A percentile compares a stretch with the other conserved stretches of the same genome.
These are phyloP conservation scores for Linderina pennispora DNA, from an alignment of 192 early-diverging fungal genomes.

Conservation along the genomic window DNA sequence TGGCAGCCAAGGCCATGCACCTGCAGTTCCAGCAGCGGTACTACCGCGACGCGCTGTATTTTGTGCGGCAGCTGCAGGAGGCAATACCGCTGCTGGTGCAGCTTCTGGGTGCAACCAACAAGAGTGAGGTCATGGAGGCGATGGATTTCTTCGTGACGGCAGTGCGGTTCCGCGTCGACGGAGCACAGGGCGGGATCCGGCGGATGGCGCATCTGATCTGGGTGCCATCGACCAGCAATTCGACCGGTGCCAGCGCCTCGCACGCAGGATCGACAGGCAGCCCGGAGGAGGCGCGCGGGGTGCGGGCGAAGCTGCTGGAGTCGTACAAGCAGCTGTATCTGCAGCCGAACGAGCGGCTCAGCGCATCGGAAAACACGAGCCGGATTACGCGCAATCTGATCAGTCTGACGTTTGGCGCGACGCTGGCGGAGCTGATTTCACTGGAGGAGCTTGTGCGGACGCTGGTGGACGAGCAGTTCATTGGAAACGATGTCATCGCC, in stretches of 20 bases:
- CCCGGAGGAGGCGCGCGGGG: slow-evolving; percentile 64
- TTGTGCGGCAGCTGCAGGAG: slow-evolving; percentile 74
- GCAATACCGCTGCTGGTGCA: slow-evolving; percentile 72
- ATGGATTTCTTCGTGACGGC: slow-evolving; percentile 93
- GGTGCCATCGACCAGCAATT: slow-evolving; percentile 54
- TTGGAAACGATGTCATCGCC: slow-evolving; percentile 62
- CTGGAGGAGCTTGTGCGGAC: slow-evolving; percentile 85
- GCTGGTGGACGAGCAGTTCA: slow-evolving; percentile 59
- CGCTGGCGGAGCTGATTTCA: slow-evolving; percentile 90
- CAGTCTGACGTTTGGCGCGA: slow-evolving; percentile 78
- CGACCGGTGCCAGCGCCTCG: slow-evolving; percentile 3
- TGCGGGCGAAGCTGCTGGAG: slow-evolving; percentile 67
- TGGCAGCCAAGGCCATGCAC: slow-evolving; percentile 48
- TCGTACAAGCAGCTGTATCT: slow-evolving; percentile 79
- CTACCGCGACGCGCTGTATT: slow-evolving; percentile 83
- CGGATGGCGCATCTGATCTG: slow-evolving; percentile 97
- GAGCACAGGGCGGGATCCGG: slow-evolving; percentile 75
- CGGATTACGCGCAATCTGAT: slow-evolving; percentile 51
- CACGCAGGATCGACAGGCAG: slow-evolving; percentile 13
- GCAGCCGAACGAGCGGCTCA: slow-evolving; percentile 44
- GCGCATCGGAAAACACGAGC: slow-evolving; percentile 39
- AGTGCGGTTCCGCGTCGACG: slow-evolving; percentile 79
- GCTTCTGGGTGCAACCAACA: slow-evolving; percentile 82
- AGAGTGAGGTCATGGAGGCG: slow-evolving; percentile 89
- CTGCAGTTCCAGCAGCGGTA: slow-evolving; percentile 62